Evolutionary conservation across 1,284 basidiomycete species (phyloP).

Genomic region (Cryptococcus sp.): DNA sequence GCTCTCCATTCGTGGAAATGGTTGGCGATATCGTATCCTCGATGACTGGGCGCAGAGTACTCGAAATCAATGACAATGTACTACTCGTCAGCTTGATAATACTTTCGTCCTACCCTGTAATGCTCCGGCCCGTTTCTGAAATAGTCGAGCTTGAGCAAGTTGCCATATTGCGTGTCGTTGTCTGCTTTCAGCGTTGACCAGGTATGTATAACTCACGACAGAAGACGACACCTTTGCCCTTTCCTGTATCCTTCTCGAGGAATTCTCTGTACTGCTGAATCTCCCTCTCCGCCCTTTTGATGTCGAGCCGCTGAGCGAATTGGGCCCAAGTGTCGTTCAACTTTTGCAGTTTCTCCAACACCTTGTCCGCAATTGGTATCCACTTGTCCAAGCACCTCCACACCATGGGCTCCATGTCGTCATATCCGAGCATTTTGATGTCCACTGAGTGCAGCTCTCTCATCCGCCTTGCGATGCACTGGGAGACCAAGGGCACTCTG

Average conservation of each 20-base stretch:
- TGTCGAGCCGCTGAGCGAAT: conserved; percentile 38
- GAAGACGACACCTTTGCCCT: conserved; percentile 44
- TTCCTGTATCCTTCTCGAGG: conserved; percentile 30
- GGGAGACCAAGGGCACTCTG: conserved; percentile 64
- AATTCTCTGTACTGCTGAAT: conserved; percentile 39
- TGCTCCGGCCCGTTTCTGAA: conserved; percentile 49
- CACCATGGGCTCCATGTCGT: conserved; percentile 53
- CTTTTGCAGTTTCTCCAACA: conserved; percentile 20
- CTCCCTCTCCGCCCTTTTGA: conserved; percentile 39
- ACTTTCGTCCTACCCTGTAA: conserved; percentile 44
- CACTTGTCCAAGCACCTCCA: conserved; percentile 61
- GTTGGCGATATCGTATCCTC: conserved; percentile 89
- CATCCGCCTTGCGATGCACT: conserved; percentile 84
- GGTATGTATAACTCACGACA: conserved; percentile 29
- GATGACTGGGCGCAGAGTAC: conserved; percentile 81
- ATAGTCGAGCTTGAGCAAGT: conserved; percentile 67
- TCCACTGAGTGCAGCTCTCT: conserved; percentile 88
- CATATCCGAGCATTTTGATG: conserved; percentile 56
- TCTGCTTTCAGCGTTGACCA: conserved; percentile 51
- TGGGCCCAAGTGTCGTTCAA: conserved; percentile 35
- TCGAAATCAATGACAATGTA: conserved; percentile 94
- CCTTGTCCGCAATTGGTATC: conserved; percentile 46
- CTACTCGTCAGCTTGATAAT: conserved; percentile 45
- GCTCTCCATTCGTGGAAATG: conserved; percentile 95
- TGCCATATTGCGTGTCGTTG: conserved; percentile 92